Evolutionary conservation across 2,329 filamentous ascomycete genomes (phyloP), one percentile per base, ranked within the genome.

Genomic region (Cladosporium sp.): DNA sequence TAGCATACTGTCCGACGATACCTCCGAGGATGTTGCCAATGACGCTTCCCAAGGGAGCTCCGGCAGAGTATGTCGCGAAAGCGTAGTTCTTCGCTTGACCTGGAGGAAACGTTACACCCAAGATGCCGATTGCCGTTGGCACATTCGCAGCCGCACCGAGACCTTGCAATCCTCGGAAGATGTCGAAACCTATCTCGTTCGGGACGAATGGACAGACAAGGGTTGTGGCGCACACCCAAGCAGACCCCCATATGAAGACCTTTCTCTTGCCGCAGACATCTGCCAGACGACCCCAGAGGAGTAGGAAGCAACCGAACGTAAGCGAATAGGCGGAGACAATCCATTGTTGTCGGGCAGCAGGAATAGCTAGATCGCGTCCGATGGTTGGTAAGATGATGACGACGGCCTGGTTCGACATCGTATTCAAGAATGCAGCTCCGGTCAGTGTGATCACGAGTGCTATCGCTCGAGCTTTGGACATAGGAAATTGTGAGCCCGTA

Each of bases 51-150:
- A 86, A 68, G 0, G 85, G 84, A 0, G 83, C 80, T 1, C 83
- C 84, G 1, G 82, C 82, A 14, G 79, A 58, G 56, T 85, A 86
- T 18, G 77, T 75, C 35, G 79, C 80, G 59, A 88, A 87, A 1
- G 84, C 83, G 63, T 86, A 85, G 60, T 85, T 87, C 68, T 86
- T 87, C 3, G 83, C 80, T 57, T 80, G 83, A 0, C 84, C 82
- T 0, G 83, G 83, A 1, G 79, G 78, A 51, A 87, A 87, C 0
- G 82, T 86, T 1, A 80, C 79, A 0, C 83, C 84, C 2, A 88
- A 66, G 37, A 87, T 87, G 0, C 85, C 85, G 61, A 88, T 81
- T 0, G 84, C 85, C 0, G 84, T 86, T 0, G 85, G 84, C 0
- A 87, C 82, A 61, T 85, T 87, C 13, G 83, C 82, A 1, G 85